These are phyloP conservation scores for Xylaria castorea DNA, from an alignment of 495 filamentous ascomycete species.

Conservation along the genomic window DNA sequence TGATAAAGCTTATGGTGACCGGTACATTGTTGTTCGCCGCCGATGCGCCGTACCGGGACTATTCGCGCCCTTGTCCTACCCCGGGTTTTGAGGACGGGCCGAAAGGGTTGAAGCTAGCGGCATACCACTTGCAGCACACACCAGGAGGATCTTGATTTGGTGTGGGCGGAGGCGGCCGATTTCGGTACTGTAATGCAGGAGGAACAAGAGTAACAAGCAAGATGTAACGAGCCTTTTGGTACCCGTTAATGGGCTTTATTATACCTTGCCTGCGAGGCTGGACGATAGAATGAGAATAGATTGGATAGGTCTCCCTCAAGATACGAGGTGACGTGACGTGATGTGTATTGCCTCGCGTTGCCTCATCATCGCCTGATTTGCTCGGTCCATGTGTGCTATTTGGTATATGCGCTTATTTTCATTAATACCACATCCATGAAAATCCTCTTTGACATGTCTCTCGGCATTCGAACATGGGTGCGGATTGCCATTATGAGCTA, in stretches of 20 bases:
- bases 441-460: not conserved
- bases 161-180: constrained; percentile 23
- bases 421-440: not conserved
- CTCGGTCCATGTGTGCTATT: not conserved
- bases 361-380: not conserved
- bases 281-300: constrained; percentile 15
- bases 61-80: constrained; percentile 31
- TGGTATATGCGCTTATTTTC: not conserved
- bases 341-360: constrained; percentile 8
- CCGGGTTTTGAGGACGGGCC: constrained; percentile 38
- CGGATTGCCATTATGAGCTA: not conserved
- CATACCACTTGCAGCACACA: constrained; percentile 12
- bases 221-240: constrained; percentile 25
- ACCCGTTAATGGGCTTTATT: not conserved
- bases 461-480: constrained; percentile 14
- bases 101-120: constrained; percentile 33
- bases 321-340: constrained; percentile 20
- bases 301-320: not conserved
- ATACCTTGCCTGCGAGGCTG: not conserved
- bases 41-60: constrained; percentile 27
- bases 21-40: constrained; percentile 13
- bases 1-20: constrained; percentile 6
- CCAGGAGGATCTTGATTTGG: constrained; percentile 21
- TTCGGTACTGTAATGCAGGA: constrained; percentile 18
- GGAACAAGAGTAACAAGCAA: constrained; percentile 1